Conservation (phyloP, 2,329 filamentous ascomycete genomes). For the Arthrobotrys sinensis region DNA sequence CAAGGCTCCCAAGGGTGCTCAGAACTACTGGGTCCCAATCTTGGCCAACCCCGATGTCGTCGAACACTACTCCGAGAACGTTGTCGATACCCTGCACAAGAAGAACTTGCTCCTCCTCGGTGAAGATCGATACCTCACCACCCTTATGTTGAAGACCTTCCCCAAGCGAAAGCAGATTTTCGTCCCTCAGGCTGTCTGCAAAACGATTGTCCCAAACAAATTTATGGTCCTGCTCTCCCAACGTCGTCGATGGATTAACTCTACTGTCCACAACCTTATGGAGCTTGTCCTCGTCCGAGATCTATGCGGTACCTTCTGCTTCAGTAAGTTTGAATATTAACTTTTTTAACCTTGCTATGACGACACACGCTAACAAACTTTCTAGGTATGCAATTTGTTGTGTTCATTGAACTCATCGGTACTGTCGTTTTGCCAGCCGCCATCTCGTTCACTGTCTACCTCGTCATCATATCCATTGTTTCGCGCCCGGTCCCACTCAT, state of each 20-base stretch:
- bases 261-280: slow-evolving; percentile 98
- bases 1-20: slow-evolving; percentile 96
- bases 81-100: slow-evolving; percentile 97
- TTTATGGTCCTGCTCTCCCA: slow-evolving; percentile 95
- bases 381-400: slow-evolving; percentile 88
- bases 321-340: slow-evolving; percentile 72
- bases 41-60: slow-evolving; percentile 98
- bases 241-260: slow-evolving; percentile 98
- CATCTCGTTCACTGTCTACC: slow-evolving; percentile 96
- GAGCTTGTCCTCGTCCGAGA: slow-evolving; percentile 95
- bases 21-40: slow-evolving; percentile 99
- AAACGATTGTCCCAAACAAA: slow-evolving; percentile 93
- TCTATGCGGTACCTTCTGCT: slow-evolving; percentile 98
- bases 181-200: slow-evolving; percentile 98
- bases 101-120: slow-evolving; percentile 93
- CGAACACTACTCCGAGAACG: slow-evolving; percentile 99
- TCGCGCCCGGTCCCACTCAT: slow-evolving; percentile 73
- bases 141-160: slow-evolving; percentile 98
- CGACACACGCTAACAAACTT: slow-evolving; percentile 26
- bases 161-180: slow-evolving; percentile 99
- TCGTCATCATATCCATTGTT: slow-evolving; percentile 70
- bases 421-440: slow-evolving; percentile 95
- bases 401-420: slow-evolving; percentile 94
- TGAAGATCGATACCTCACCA: slow-evolving; percentile 95
- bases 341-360: slow-evolving; percentile 15